A percentile compares a stretch with the other conserved stretches of the same genome.
phyloP scores from a whole-genome alignment of 2,329 filamentous ascomycete species.

The Cladosporium sp. region DNA sequence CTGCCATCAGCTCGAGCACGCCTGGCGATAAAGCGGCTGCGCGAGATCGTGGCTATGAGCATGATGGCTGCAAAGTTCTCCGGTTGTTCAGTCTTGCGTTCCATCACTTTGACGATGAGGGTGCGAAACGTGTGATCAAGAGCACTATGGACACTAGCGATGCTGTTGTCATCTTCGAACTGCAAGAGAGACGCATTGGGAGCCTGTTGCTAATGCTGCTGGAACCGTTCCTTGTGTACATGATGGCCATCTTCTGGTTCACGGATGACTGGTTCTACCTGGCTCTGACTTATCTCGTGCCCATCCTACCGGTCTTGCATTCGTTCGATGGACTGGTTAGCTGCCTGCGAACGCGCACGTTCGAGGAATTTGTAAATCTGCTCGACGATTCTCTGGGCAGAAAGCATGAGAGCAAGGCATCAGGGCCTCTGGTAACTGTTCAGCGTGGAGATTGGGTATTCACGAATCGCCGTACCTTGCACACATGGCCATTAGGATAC shows the following conservation, averaged over 20 bases:
- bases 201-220: conserved; percentile 38
- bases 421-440: conserved; percentile 12
- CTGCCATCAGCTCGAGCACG: conserved; percentile 45
- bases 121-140: conserved; percentile 62
- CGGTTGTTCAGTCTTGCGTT: conserved; percentile 74
- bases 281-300: conserved; percentile 67
- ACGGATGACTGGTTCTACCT: conserved; percentile 58
- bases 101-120: conserved; percentile 71
- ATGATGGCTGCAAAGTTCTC: conserved; percentile 53
- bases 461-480: conserved; percentile 42
- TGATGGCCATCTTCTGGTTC: conserved; percentile 57
- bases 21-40: conserved; percentile 36
- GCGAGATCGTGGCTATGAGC: conserved; percentile 19
- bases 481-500: conserved; percentile 53
- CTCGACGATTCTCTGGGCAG: conserved; percentile 49
- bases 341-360: conserved; percentile 66
- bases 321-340: conserved; percentile 71
- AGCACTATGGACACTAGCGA: conserved; percentile 67
- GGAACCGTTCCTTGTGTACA: conserved; percentile 50
- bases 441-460: conserved; percentile 47
- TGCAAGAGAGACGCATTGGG: conserved; percentile 61
- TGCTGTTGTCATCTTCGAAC: conserved; percentile 72
- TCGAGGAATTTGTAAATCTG: conserved; percentile 64
- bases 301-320: conserved; percentile 67
- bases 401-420: conserved; percentile 39